phyloP scores from a whole-genome alignment of 2,329 filamentous ascomycete species.

The Nigrospora oryzae region DNA sequence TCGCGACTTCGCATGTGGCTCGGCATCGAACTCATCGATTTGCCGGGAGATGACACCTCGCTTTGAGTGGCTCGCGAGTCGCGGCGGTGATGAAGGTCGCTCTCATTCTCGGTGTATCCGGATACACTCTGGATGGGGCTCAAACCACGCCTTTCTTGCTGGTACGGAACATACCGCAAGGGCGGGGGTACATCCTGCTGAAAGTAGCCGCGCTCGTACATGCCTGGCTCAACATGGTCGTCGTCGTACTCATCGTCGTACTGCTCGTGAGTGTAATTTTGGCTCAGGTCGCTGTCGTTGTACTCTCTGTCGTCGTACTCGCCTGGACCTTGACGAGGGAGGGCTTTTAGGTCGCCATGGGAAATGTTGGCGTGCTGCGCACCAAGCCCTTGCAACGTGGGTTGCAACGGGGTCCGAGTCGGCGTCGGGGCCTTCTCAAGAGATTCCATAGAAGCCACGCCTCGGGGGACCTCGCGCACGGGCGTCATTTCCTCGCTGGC shows the following conservation, averaged over 20 bases:
- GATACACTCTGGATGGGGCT: slow-evolving; percentile 92
- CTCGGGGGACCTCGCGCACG: slow-evolving; percentile 55
- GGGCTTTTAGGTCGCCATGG: slow-evolving; percentile 47
- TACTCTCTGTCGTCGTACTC: slow-evolving; percentile 34
- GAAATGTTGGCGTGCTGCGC: slow-evolving; percentile 59
- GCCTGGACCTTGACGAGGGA: slow-evolving; percentile 37
- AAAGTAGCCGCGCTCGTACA: slow-evolving; percentile 38
- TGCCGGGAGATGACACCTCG: slow-evolving; percentile 54
- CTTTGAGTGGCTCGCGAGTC: slow-evolving; percentile 46
- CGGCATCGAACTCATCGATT: slow-evolving; percentile 50
- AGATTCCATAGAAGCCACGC: slow-evolving; percentile 50
- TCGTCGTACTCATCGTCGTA: slow-evolving; percentile 36
- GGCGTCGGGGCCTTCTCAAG: slow-evolving; percentile 48
- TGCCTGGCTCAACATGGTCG: slow-evolving; percentile 23
- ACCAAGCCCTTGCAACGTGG: slow-evolving; percentile 51
- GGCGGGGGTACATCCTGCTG: slow-evolving; percentile 57
- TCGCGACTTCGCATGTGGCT: slow-evolving; percentile 40
- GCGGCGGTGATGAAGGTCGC: slow-evolving; percentile 45
- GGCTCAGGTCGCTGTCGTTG: slow-evolving; percentile 37
- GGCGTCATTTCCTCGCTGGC: slow-evolving; percentile 55
- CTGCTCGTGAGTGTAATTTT: slow-evolving; percentile 26
- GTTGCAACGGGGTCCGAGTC: slow-evolving; percentile 34
- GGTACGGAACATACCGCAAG: slow-evolving; percentile 59
- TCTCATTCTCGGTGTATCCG: slow-evolving; percentile 68
- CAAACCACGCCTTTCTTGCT: slow-evolving; percentile 60